Evolutionary conservation across 2,329 filamentous ascomycete species (phyloP).

Genomic region (Trichoderma koningiopsis): DNA sequence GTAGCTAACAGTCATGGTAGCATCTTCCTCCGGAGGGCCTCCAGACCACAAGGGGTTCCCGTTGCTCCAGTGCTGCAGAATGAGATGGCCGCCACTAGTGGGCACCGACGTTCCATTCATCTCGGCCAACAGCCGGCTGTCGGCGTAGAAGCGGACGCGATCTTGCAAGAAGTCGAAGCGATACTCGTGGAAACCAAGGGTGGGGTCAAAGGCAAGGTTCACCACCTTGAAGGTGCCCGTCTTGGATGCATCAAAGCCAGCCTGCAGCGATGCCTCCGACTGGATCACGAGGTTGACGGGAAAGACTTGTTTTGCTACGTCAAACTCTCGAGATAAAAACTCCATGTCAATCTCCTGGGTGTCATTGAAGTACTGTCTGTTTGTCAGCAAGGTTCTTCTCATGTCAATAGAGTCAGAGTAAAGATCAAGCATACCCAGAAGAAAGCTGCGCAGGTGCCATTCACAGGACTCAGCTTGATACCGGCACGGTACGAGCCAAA

Average conservation of each 20-base stretch:
- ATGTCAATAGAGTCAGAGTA: neutral
- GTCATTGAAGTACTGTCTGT: slow-evolving; percentile 69
- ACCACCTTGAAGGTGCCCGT: slow-evolving; percentile 61
- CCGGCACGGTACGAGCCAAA: slow-evolving; percentile 70
- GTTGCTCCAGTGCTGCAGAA: slow-evolving; percentile 78
- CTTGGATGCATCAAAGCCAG: slow-evolving; percentile 63
- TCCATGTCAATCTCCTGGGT: slow-evolving; percentile 82
- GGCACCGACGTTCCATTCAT: slow-evolving; percentile 63
- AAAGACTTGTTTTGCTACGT: slow-evolving; percentile 50
- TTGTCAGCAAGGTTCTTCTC: neutral
- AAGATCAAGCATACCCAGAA: slow-evolving; percentile 63
- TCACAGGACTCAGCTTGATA: slow-evolving; percentile 62
- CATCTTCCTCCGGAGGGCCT: slow-evolving; percentile 66
- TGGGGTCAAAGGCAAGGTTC: slow-evolving; percentile 67
- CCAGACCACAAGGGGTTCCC: slow-evolving; percentile 71
- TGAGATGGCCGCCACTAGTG: slow-evolving; percentile 62
- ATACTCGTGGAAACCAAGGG: slow-evolving; percentile 71
- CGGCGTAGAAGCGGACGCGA: slow-evolving; percentile 69
- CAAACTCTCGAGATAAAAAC: slow-evolving; percentile 69
- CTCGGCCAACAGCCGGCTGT: slow-evolving; percentile 58
- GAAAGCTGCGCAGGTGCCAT: slow-evolving; percentile 75
- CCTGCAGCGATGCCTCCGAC: slow-evolving; percentile 58
- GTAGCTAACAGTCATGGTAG: slow-evolving; percentile 66
- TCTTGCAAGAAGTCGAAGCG: slow-evolving; percentile 72
- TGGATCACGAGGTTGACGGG: slow-evolving; percentile 77